Percentiles rank a stretch among this genome's conserved stretches.
phyloP scores from a whole-genome alignment of 768 basidiomycete species.

The Suillus plorans region DNA sequence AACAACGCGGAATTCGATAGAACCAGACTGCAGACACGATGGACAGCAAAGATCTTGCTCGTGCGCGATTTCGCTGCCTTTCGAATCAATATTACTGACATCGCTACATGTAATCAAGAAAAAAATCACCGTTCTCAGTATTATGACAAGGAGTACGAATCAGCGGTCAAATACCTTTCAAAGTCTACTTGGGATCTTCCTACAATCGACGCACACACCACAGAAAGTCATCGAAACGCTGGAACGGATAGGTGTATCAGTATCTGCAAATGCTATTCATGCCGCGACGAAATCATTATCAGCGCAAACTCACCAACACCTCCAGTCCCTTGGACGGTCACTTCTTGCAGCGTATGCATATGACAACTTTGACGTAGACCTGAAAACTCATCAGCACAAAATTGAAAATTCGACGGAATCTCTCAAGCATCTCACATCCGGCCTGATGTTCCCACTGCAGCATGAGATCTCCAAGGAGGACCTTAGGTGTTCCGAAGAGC shows the following conservation, averaged over 20 bases:
- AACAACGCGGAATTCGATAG: neutral
- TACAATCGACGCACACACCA: conserved; percentile 25
- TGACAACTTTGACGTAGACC: conserved; percentile 43
- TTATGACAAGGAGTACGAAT: conserved; percentile 33
- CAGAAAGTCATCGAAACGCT: conserved; percentile 27
- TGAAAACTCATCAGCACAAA: conserved; percentile 31
- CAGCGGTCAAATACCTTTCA: conserved; percentile 20
- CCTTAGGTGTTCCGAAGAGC: conserved; percentile 30
- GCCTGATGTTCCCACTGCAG: conserved; percentile 15
- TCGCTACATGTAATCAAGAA: conserved; percentile 7
- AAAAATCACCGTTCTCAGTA: conserved; percentile 13
- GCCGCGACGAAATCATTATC: conserved; percentile 14
- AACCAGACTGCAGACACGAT: neutral
- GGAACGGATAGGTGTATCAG: conserved; percentile 27
- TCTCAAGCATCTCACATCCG: neutral
- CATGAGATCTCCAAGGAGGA: conserved; percentile 23
- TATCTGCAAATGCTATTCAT: conserved; percentile 18
- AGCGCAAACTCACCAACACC: conserved; percentile 11
- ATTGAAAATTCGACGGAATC: conserved; percentile 23
- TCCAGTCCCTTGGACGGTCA: neutral
- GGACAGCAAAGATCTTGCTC: neutral
- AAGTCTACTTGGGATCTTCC: conserved; percentile 28
- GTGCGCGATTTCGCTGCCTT: neutral
- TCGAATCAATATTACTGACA: neutral
- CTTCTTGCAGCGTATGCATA: conserved; percentile 30